These are phyloP conservation scores for Aspergillus sp. DNA, from an alignment of 2,329 filamentous ascomycete species.

Conservation along the genomic window DNA sequence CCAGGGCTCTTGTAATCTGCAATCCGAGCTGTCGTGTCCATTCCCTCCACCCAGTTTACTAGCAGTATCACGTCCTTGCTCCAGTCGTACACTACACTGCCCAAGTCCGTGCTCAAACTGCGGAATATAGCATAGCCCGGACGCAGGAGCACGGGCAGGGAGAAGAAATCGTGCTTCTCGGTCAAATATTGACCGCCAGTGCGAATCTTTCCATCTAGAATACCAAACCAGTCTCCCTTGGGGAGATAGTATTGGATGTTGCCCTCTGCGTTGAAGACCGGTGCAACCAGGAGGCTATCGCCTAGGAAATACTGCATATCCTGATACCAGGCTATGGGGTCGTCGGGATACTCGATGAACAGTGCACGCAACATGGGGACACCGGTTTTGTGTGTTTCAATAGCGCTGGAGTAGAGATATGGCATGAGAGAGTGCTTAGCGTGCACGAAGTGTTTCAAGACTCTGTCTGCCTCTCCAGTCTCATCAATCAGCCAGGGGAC, in stretches of 20 bases:
- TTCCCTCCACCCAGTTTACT: too few relatives aligned
- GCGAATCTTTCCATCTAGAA: too few relatives aligned
- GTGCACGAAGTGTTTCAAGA: conserved; percentile 7
- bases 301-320: conserved; percentile 11
- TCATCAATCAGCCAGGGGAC: conserved; percentile 11
- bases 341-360: conserved; percentile 7
- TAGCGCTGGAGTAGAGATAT: conserved; percentile 8
- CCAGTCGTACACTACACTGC: too few relatives aligned
- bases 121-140: too few relatives aligned
- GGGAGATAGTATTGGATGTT: conserved; percentile 8
- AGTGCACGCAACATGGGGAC: conserved; percentile 5
- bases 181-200: too few relatives aligned
- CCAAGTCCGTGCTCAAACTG: too few relatives aligned
- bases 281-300: conserved; percentile 10
- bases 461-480: conserved; percentile 4
- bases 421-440: conserved; percentile 13
- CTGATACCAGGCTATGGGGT: conserved; percentile 7
- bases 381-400: conserved; percentile 6
- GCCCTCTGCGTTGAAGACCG: conserved; percentile 1
- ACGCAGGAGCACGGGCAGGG: too few relatives aligned
- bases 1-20: too few relatives aligned
- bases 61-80: too few relatives aligned
- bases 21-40: too few relatives aligned
- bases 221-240: conserved; percentile 4
- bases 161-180: too few relatives aligned